Conservation (phyloP, 2,329 filamentous ascomycete species). For the Neonectria sp. region DNA sequence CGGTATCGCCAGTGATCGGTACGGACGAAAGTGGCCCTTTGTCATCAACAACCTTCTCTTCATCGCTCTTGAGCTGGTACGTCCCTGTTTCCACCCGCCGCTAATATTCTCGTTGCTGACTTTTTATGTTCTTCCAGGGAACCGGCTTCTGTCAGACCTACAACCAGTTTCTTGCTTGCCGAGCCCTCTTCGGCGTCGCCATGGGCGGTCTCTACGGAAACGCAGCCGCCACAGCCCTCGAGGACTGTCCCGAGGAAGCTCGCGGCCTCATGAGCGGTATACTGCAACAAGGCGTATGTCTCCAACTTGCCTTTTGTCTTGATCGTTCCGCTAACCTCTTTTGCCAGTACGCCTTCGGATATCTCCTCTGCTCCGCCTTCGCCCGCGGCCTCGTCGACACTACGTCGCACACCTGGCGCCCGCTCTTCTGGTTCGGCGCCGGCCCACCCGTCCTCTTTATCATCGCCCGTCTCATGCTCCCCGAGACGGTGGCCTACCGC, state of each 20-base stretch:
- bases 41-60: slow-evolving; percentile 82
- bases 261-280: slow-evolving; percentile 83
- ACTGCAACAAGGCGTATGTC: slow-evolving; percentile 76
- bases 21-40: slow-evolving; percentile 79
- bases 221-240: slow-evolving; percentile 83
- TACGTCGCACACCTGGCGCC: slow-evolving; percentile 85
- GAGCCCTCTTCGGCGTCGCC: slow-evolving; percentile 83
- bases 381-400: slow-evolving; percentile 80
- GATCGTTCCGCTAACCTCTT: slow-evolving; percentile 14
- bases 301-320: rapidly evolving
- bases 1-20: slow-evolving; percentile 69
- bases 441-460: slow-evolving; percentile 87
- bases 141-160: slow-evolving; percentile 81
- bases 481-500: slow-evolving; percentile 82
- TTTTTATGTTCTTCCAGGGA: slow-evolving; percentile 53
- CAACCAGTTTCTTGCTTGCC: slow-evolving; percentile 79
- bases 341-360: slow-evolving; percentile 72
- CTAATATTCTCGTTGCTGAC: slow-evolving; percentile 25
- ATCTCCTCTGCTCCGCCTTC: slow-evolving; percentile 73
- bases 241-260: slow-evolving; percentile 78
- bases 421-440: slow-evolving; percentile 91
- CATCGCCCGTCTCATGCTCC: slow-evolving; percentile 80
- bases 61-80: slow-evolving; percentile 78
- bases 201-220: slow-evolving; percentile 89
- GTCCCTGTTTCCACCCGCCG: slow-evolving; percentile 34